Conservation (phyloP, 495 filamentous ascomycete species). For the Tetracladium setigerum region DNA sequence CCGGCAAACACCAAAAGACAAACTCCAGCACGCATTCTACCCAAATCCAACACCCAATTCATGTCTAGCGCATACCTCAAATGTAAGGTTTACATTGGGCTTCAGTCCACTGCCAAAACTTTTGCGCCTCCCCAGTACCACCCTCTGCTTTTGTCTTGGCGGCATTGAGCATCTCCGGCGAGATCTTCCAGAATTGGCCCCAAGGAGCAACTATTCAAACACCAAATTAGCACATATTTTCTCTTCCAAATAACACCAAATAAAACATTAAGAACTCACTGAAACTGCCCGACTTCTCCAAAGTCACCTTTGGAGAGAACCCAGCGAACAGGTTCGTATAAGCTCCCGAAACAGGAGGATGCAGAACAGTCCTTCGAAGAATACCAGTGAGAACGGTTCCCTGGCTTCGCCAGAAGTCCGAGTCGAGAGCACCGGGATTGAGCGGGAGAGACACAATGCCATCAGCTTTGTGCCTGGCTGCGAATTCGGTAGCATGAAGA, state of each 20-base stretch:
- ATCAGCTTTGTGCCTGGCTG: conserved; percentile 15
- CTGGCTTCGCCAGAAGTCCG: conserved; percentile 34
- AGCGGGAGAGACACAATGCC: conserved; percentile 27
- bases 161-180: not conserved
- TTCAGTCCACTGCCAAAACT: conserved; percentile 35
- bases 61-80: too few species aligned
- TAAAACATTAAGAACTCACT: not conserved
- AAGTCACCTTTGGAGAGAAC: conserved; percentile 5
- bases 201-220: conserved; percentile 28
- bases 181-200: conserved; percentile 31
- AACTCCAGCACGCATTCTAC: too few species aligned
- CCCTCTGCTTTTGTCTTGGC: conserved; percentile 28
- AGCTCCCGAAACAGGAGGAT: conserved; percentile 28
- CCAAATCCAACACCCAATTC: too few species aligned
- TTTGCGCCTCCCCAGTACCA: conserved; percentile 28
- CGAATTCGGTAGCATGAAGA: conserved; percentile 26
- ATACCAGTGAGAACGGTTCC: conserved; percentile 19
- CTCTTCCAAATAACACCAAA: not conserved
- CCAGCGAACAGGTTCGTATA: conserved; percentile 36
- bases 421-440: conserved; percentile 31
- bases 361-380: conserved; percentile 19
- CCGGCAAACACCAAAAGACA: too few species aligned
- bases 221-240: too few species aligned
- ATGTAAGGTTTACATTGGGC: conserved; percentile 25
- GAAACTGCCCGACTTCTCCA: conserved; percentile 15